Evolutionary conservation across 495 filamentous ascomycete species (phyloP).

Genomic region (Hypomontagnella submonticulosa): DNA sequence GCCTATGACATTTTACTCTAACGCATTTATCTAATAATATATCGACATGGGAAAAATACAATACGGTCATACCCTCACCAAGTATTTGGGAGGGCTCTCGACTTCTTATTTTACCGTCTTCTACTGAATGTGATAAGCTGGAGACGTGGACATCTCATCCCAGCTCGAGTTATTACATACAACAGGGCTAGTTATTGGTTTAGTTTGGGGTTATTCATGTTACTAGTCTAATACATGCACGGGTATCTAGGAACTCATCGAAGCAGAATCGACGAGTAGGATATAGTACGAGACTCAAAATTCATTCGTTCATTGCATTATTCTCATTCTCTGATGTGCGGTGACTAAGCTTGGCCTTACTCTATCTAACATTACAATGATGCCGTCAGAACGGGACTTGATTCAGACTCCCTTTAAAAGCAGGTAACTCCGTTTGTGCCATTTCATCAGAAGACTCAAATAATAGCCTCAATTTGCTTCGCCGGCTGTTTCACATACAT

Average conservation of each 20-base stretch:
- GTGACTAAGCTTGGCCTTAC: neutral
- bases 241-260: too few relatives aligned
- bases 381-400: neutral
- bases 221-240: too few relatives aligned
- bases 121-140: too few relatives aligned
- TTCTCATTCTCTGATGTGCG: constrained; percentile 7
- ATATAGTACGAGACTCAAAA: neutral
- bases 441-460: neutral
- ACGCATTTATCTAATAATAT: constrained; percentile 12
- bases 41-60: neutral
- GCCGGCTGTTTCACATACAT: constrained; percentile 9
- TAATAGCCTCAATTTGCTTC: constrained; percentile 5
- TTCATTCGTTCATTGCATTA: constrained; percentile 5
- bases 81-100: too few relatives aligned
- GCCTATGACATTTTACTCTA: neutral
- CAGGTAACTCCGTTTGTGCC: constrained; percentile 1
- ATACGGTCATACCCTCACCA: neutral
- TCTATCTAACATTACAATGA: constrained; percentile 17
- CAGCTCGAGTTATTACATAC: too few relatives aligned
- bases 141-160: too few relatives aligned
- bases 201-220: too few relatives aligned
- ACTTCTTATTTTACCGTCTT: too few relatives aligned
- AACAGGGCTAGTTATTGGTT: too few relatives aligned
- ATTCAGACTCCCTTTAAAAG: too few relatives aligned
- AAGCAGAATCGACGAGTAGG: too few relatives aligned